Evolutionary conservation across 1,284 basidiomycete species (phyloP).

Genomic region (Neolentinus lepideus): DNA sequence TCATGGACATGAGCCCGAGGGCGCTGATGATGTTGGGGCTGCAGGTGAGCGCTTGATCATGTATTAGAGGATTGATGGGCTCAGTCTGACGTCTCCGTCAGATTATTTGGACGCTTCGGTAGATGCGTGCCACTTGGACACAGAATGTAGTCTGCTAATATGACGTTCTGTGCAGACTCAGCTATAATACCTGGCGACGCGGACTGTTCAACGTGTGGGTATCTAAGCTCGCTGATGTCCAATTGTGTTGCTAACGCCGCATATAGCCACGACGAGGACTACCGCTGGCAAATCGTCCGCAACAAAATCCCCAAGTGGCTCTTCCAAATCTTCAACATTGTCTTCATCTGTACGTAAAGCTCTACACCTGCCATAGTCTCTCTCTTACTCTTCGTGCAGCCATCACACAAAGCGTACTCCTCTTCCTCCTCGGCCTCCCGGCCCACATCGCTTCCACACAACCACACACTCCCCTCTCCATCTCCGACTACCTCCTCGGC

Average conservation of each 20-base stretch:
- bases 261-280: constrained; percentile 75
- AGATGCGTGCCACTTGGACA: constrained; percentile 5
- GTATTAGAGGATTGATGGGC: too few species aligned
- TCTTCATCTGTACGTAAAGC: constrained; percentile 59
- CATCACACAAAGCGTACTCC: constrained; percentile 72
- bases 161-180: constrained; percentile 39
- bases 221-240: not conserved
- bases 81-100: constrained; percentile 12
- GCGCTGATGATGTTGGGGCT: constrained; percentile 66
- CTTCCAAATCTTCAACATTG: constrained; percentile 78
- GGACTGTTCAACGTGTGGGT: constrained; percentile 73
- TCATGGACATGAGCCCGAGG: constrained; percentile 52
- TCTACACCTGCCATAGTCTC: not conserved
- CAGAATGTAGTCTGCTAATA: constrained; percentile 12
- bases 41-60: constrained; percentile 43
- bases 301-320: constrained; percentile 55
- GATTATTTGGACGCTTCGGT: constrained; percentile 65
- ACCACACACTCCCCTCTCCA: constrained; percentile 45
- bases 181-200: constrained; percentile 80
- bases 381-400: constrained; percentile 28
- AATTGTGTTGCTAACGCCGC: not conserved
- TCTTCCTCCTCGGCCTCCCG: constrained; percentile 67
- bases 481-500: constrained; percentile 64
- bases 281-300: constrained; percentile 83
- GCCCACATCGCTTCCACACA: constrained; percentile 46